Percentiles rank a stretch among this genome's conserved stretches.
Evolutionary conservation across 1,284 basidiomycete genomes (phyloP).

Genomic region (Fomitiporia mediterranea): DNA sequence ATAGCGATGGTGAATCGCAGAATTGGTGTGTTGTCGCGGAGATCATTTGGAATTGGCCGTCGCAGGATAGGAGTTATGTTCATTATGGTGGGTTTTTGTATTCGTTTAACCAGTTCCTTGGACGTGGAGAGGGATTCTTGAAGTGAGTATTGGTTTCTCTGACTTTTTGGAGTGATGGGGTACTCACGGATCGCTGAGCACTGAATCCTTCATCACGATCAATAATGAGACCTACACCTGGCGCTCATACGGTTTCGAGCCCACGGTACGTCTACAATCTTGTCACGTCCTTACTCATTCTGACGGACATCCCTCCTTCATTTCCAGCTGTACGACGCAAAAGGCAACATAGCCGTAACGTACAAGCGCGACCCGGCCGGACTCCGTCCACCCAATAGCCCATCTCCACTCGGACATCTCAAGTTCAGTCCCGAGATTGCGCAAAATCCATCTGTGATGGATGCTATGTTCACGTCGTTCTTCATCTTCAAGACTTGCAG

Average conservation of each 20-base stretch:
- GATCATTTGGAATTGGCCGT: conserved; percentile 8
- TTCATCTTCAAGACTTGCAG: conserved; percentile 5
- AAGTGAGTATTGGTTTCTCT: not conserved
- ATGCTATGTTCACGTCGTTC: conserved; percentile 4
- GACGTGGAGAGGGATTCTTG: not conserved
- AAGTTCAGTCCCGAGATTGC: not conserved
- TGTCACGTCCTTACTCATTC: not conserved
- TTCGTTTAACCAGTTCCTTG: conserved; percentile 3
- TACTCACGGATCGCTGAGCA: not conserved
- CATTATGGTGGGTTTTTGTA: conserved; percentile 1
- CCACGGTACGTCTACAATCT: not conserved
- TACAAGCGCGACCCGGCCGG: not conserved
- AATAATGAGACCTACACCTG: not conserved
- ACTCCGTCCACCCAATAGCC: not conserved
- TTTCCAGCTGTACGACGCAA: not conserved
- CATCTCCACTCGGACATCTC: not conserved
- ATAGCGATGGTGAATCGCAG: not conserved
- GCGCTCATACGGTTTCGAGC: conserved; percentile 1
- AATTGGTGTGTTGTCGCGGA: not conserved
- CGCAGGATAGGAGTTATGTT: conserved; percentile 3
- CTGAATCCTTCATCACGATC: not conserved
- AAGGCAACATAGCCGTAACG: not conserved
- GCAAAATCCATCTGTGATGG: not conserved
- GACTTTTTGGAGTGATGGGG: not conserved
- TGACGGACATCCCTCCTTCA: not conserved